Evolutionary conservation across 176 grass and related monocot species (phyloP), one percentile per base, ranked within the genome.

Genomic region (Eleusine indica): DNA sequence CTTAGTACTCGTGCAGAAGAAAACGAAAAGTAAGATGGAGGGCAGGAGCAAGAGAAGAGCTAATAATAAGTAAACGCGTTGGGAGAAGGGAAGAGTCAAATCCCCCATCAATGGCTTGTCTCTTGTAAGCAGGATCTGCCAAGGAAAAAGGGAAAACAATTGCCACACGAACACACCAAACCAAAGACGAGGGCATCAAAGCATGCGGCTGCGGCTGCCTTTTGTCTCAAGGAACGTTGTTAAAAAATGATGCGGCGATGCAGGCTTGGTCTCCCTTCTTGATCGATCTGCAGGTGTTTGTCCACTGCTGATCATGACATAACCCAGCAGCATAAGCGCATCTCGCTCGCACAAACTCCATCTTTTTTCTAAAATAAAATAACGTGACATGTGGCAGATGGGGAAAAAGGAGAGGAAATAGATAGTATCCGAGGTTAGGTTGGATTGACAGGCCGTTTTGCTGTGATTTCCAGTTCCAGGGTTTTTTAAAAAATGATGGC

Each of bases 81-180:
- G 87, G 87, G 65, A 63, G 77, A 25, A 28, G 18, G 70, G 25
- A 68, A 63, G 76, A 29, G 87, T 89, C 82, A 85, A 76, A 89
- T n/a, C n/a, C 43, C 4, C 48, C 77, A 85, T 85, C 22, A 81
- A 85, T 89, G 52, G 65, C 9, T 39, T 88, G 87, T 25, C 61
- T 61, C 58, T 70, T 70, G 62, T 61, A 19, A 41, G 74, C 74
- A 68, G 39, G 46, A 88, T 71, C 66, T 71, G 38, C 39, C 9
- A 68, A 16, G 2, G 5, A 68, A 81, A 70, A 10, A 46, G 11
- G 44, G 6, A 21, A 13, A 22, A 28, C 2, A 66, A 11, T 9
- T 79, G 29, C 19, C 74, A 47, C 38, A 76, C 47, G 41, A 62
- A 63, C 41, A 70, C 84, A 80, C 1, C 61, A 38, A 17, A 74